Conservation (phyloP, 1,284 basidiomycete genomes). For the Golubevia pallescens region DNA sequence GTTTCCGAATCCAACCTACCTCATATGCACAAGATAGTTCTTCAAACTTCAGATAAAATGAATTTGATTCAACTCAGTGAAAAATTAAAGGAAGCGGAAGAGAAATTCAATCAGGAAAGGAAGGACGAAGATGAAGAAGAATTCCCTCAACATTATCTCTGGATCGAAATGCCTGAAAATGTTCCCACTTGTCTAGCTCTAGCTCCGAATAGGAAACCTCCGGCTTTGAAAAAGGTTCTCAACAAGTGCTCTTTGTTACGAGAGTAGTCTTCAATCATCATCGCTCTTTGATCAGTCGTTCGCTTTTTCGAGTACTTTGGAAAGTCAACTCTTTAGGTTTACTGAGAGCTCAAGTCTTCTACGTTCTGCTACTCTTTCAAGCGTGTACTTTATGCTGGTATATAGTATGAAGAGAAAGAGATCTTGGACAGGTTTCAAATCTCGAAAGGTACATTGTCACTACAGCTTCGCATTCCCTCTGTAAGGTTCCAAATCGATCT, state of each 20-base stretch:
- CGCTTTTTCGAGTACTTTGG: no score
- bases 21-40: slow-evolving; percentile 55
- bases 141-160: slow-evolving; percentile 66
- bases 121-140: slow-evolving; percentile 12
- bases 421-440: no score
- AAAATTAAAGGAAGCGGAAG: slow-evolving; percentile 45
- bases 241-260: no score
- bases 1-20: slow-evolving; percentile 20
- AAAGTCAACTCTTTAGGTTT: no score
- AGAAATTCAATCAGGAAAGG: not conserved
- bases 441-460: no score
- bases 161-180: slow-evolving; percentile 71
- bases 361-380: no score
- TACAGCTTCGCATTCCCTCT: no score
- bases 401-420: no score
- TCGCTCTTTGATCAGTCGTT: no score
- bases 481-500: slow-evolving; percentile 14
- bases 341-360: no score
- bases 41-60: slow-evolving; percentile 58
- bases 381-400: no score
- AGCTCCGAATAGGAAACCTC: slow-evolving; percentile 68
- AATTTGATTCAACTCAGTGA: slow-evolving; percentile 48
- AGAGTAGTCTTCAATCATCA: no score
- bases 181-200: slow-evolving; percentile 69
- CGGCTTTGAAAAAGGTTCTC: slow-evolving; percentile 66